A percentile compares a stretch with the other conserved stretches of the same genome.
These are phyloP conservation scores for Lathyrus tuberosus DNA, from an alignment of 306 rosid genomes.

Conservation along the genomic window DNA sequence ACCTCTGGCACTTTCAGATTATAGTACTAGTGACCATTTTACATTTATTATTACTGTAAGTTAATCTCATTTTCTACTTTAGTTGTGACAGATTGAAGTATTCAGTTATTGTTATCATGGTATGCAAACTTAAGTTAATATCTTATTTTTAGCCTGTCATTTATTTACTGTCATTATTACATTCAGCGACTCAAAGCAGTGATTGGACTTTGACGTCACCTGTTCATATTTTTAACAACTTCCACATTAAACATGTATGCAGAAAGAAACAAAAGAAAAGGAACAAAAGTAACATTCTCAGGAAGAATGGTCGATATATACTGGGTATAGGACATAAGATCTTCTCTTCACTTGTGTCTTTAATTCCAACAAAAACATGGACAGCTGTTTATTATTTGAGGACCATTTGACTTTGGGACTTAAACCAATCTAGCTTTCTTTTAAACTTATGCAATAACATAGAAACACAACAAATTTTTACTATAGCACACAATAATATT, in stretches of 20 bases:
- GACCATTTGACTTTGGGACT: neutral
- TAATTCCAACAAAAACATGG: neutral
- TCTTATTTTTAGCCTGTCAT: neutral
- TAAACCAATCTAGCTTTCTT: neutral
- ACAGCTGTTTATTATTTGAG: neutral
- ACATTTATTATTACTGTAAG: constrained; percentile 28
- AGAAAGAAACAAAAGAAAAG: neutral
- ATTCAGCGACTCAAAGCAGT: constrained; percentile 8
- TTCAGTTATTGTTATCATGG: constrained; percentile 16
- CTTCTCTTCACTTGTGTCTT: constrained; percentile 3
- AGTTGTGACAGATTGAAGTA: constrained; percentile 2
- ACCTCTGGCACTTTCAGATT: constrained; percentile 7
- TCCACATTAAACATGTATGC: neutral
- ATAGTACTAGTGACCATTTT: neutral
- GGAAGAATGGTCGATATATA: constrained; percentile 11
- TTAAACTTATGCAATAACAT: neutral
- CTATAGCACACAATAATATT: neutral
- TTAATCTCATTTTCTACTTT: constrained; percentile 23
- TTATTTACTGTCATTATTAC: constrained; percentile 3
- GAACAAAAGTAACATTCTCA: constrained; percentile 11
- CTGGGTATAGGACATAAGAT: constrained; percentile 1
- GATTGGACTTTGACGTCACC: neutral
- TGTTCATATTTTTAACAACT: neutral
- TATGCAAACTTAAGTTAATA: neutral
- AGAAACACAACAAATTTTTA: neutral